A percentile compares a stretch with the other conserved stretches of the same genome.
phyloP scores from a whole-genome alignment of 371 early-diverging fungal genomes.

The Mucor indicus region DNA sequence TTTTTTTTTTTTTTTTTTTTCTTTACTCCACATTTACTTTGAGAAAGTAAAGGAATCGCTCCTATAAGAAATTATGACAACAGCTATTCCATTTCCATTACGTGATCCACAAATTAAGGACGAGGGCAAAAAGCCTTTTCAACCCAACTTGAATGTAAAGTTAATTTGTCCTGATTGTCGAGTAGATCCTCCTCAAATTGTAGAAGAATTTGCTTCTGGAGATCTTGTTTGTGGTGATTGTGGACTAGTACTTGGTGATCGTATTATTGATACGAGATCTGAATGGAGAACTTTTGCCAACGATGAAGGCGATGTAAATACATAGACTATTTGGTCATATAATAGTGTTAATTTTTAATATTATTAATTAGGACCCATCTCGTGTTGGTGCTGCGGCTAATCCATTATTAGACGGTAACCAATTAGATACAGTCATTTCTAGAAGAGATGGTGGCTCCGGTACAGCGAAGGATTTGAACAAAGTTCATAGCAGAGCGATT shows the following conservation, averaged over 20 bases:
- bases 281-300: slow-evolving; percentile 99
- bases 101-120: slow-evolving; percentile 25
- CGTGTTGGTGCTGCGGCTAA: slow-evolving; percentile 98
- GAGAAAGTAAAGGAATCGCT: too few species aligned
- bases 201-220: slow-evolving; percentile 93
- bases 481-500: slow-evolving; percentile 72
- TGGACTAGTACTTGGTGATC: slow-evolving; percentile 94
- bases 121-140: slow-evolving; percentile 26
- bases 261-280: slow-evolving; percentile 98
- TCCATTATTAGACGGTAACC: slow-evolving; percentile 83
- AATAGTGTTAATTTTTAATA: not conserved
- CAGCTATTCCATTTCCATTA: slow-evolving; percentile 34
- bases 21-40: too few species aligned
- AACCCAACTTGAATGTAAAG: slow-evolving; percentile 61
- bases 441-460: slow-evolving; percentile 81
- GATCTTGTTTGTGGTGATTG: slow-evolving; percentile 99
- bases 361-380: slow-evolving; percentile 87
- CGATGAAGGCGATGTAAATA: slow-evolving; percentile 81
- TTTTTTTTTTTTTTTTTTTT: too few species aligned
- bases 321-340: slow-evolving; percentile 1
- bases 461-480: slow-evolving; percentile 68
- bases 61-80: too few species aligned
- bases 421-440: slow-evolving; percentile 90
- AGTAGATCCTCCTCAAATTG: slow-evolving; percentile 86
- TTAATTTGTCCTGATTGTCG: slow-evolving; percentile 83